Conservation (phyloP, 768 basidiomycete species). For the Fibroporia radiculosa region DNA sequence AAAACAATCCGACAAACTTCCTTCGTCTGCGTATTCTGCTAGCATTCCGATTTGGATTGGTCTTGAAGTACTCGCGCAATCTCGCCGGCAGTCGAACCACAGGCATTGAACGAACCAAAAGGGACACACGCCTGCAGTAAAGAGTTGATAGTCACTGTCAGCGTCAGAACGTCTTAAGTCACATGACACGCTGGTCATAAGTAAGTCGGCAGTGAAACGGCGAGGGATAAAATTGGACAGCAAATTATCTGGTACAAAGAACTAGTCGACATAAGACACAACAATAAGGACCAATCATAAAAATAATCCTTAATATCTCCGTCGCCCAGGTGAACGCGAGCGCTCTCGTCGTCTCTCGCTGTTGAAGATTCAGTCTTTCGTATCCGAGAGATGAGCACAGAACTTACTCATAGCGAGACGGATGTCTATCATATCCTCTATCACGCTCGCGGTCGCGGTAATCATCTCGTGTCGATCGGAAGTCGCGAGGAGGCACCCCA, state of each 20-base stretch:
- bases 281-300: neutral
- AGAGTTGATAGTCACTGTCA: neutral
- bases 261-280: neutral
- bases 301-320: conserved; percentile 17
- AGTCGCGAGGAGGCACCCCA: conserved; percentile 37
- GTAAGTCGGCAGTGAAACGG: neutral
- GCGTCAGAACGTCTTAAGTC: neutral
- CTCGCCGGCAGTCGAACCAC: neutral
- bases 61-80: conserved; percentile 5
- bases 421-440: conserved; percentile 62
- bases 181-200: neutral
- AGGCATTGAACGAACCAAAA: neutral
- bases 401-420: conserved; percentile 68
- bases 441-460: conserved; percentile 55
- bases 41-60: conserved; percentile 18
- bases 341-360: conserved; percentile 23
- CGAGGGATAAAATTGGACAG: neutral
- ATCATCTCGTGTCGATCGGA: conserved; percentile 55
- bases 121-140: neutral
- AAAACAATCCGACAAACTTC: conserved; percentile 26
- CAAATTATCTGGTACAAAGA: too few species aligned
- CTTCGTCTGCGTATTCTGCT: conserved; percentile 40
- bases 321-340: conserved; percentile 23
- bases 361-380: conserved; percentile 1
- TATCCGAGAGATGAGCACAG: conserved; percentile 3